Percentiles rank a stretch among this genome's conserved stretches.
These are phyloP conservation scores for Pascua guehoae DNA, from an alignment of 1,284 basidiomycete species.

Conservation along the genomic window DNA sequence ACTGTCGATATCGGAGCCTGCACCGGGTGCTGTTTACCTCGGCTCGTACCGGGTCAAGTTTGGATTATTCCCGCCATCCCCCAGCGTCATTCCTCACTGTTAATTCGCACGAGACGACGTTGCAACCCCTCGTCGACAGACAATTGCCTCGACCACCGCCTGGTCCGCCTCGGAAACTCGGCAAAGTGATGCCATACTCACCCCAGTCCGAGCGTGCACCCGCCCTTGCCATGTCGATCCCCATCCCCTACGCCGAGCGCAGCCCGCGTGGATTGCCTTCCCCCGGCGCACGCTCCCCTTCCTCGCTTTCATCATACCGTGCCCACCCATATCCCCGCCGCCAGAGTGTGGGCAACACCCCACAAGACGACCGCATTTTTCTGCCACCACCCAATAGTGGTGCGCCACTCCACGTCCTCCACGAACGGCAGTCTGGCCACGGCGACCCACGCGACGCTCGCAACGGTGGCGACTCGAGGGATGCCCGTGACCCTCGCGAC, in stretches of 20 bases:
- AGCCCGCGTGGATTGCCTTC: conserved; percentile 1
- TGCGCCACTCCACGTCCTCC: conserved; percentile 15
- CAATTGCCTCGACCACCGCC: too few species aligned
- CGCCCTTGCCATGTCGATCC: conserved; percentile 1
- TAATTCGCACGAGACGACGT: too few species aligned
- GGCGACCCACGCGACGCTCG: conserved; percentile 1
- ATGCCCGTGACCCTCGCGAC: conserved; percentile 4
- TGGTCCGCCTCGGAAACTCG: too few species aligned
- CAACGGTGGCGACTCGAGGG: conserved; percentile 3
- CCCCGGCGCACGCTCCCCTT: conserved; percentile 6
- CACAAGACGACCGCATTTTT: conserved; percentile 4
- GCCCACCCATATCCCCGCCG: conserved; percentile 13
- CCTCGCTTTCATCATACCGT: conserved; percentile 14
- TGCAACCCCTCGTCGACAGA: too few species aligned
- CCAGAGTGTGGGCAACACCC: neutral
- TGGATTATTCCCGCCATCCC: too few species aligned
- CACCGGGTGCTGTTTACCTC: too few species aligned
- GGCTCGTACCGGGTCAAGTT: too few species aligned
- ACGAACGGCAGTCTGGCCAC: conserved; percentile 7
- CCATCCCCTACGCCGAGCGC: conserved; percentile 5
- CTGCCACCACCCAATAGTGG: conserved; percentile 19
- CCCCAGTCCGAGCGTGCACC: too few species aligned
- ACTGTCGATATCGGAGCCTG: too few species aligned
- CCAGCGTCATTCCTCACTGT: too few species aligned
- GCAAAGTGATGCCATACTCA: too few species aligned